Evolutionary conservation across 2,329 filamentous ascomycete genomes (phyloP).

Genomic region (Microdochium paspali): DNA sequence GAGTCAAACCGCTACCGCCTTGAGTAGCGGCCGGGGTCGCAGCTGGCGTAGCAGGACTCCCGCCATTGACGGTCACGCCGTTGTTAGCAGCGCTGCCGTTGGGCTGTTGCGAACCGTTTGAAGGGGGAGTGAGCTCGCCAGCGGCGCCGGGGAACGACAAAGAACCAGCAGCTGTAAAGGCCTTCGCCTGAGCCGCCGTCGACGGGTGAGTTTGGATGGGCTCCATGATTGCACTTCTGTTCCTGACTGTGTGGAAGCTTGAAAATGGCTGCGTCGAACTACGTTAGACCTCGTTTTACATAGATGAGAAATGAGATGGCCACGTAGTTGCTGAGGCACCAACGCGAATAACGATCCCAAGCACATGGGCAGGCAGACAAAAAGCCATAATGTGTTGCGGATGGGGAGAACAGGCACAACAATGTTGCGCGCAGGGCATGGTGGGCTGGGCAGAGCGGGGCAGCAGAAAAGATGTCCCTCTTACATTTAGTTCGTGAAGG

Average conservation of each 20-base stretch:
- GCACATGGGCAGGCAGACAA: no score
- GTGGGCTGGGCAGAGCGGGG: conserved; percentile 26
- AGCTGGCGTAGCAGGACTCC: conserved; percentile 82
- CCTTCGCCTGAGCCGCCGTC: conserved; percentile 87
- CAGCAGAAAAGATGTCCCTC: conserved; percentile 14
- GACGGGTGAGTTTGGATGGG: conserved; percentile 84
- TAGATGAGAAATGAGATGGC: no score
- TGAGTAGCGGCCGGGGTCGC: conserved; percentile 79
- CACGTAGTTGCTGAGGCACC: no score
- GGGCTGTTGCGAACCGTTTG: conserved; percentile 57
- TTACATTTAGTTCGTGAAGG: conserved; percentile 62
- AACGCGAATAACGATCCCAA: no score
- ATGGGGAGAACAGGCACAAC: no score
- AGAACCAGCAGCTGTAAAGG: conserved; percentile 86
- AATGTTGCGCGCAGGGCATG: conserved; percentile 6
- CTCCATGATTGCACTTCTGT: conserved; percentile 56
- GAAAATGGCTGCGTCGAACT: conserved; percentile 9
- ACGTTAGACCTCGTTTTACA: no score
- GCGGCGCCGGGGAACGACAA: conserved; percentile 84
- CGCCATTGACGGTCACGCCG: conserved; percentile 47
- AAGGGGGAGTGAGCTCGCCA: conserved; percentile 73
- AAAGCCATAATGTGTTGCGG: no score
- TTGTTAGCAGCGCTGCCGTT: conserved; percentile 14
- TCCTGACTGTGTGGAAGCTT: not conserved
- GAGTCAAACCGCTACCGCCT: conserved; percentile 81